Percentiles rank a stretch among this genome's conserved stretches.
Evolutionary conservation across 306 rosid species (phyloP).

Genomic region (Casuarina equisetifolia): DNA sequence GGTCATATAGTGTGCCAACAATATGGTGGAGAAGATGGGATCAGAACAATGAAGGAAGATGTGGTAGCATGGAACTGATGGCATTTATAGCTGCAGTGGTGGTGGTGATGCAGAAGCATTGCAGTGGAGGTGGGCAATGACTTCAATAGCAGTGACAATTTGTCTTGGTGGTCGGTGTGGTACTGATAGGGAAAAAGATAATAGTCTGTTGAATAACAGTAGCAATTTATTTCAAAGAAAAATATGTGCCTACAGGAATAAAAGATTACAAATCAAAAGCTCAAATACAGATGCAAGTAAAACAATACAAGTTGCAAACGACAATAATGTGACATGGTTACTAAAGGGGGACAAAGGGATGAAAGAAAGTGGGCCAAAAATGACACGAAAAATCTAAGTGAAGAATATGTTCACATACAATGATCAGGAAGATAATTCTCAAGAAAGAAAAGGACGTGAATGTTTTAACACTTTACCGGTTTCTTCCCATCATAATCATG

Average conservation of each 20-base stretch:
- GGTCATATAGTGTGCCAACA: neutral
- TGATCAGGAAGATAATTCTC: neutral
- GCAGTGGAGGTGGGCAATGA: neutral
- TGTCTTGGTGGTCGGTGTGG: neutral
- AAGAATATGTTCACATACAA: constrained; percentile 19
- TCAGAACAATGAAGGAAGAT: neutral
- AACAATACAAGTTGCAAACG: neutral
- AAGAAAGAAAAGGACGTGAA: neutral
- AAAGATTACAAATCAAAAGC: neutral
- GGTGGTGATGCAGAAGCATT: neutral
- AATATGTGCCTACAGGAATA: neutral
- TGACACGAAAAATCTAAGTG: constrained; percentile 10
- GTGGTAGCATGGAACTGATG: neutral
- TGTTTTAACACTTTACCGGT: constrained; percentile 58
- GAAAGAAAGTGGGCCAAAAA: constrained; percentile 2
- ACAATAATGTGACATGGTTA: neutral
- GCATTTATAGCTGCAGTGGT: neutral
- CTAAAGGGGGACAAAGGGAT: neutral
- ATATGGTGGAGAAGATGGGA: neutral
- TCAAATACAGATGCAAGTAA: neutral
- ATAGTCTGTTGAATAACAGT: neutral
- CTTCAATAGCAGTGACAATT: neutral
- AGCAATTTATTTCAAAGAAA: neutral
- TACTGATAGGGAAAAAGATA: neutral
- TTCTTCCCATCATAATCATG: constrained; percentile 68